phyloP scores from a whole-genome alignment of 2,329 filamentous ascomycete genomes.

The Fusarium redolens region DNA sequence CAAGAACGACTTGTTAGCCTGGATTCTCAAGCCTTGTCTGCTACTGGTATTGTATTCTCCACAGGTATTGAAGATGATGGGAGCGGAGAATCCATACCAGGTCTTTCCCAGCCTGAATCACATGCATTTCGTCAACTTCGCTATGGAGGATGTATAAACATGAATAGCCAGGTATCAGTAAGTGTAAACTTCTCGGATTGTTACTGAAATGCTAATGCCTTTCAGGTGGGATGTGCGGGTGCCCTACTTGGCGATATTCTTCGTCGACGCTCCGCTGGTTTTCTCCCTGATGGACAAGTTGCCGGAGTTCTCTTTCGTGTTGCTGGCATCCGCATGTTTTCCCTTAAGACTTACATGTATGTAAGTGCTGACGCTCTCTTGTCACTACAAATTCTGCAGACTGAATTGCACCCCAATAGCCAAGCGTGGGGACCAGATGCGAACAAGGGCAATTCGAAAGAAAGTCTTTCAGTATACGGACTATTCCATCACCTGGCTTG shows the following conservation, averaged over 20 bases:
- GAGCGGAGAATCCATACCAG: slow-evolving; percentile 47
- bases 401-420: slow-evolving; percentile 84
- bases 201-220: slow-evolving; percentile 11
- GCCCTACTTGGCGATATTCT: slow-evolving; percentile 84
- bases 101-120: slow-evolving; percentile 56
- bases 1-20: slow-evolving; percentile 71
- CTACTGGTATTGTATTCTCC: slow-evolving; percentile 39
- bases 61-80: slow-evolving; percentile 9
- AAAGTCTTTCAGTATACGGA: slow-evolving; percentile 85
- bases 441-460: slow-evolving; percentile 72
- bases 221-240: slow-evolving; percentile 82
- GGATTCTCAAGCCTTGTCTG: slow-evolving; percentile 14
- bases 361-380: slow-evolving; percentile 82
- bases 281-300: slow-evolving; percentile 68
- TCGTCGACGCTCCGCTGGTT: slow-evolving; percentile 67
- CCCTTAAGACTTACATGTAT: slow-evolving; percentile 74
- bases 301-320: slow-evolving; percentile 66
- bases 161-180: slow-evolving; percentile 79
- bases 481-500: slow-evolving; percentile 80
- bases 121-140: slow-evolving; percentile 72
- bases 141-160: slow-evolving; percentile 76
- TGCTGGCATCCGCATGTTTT: slow-evolving; percentile 78
- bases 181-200: not conserved
- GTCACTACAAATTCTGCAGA: slow-evolving; percentile 86
- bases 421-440: slow-evolving; percentile 72